Conservation (phyloP, 257 asterid genomes). For the Solanum ossicruentum region DNA sequence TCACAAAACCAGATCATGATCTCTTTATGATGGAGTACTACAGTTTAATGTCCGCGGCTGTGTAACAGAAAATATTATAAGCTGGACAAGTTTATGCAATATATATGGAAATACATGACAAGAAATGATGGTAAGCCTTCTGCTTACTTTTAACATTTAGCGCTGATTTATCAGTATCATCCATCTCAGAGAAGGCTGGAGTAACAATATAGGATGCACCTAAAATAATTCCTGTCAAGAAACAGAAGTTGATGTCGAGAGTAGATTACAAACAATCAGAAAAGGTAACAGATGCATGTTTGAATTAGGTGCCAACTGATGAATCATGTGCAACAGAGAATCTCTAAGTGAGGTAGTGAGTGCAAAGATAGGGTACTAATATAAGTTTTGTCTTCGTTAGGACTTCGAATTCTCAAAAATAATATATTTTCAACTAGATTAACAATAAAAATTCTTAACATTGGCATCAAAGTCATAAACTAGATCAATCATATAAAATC, state of each 20-base stretch:
- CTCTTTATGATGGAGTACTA: not conserved
- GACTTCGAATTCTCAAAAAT: not conserved
- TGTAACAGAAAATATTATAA: not conserved
- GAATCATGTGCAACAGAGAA: not conserved
- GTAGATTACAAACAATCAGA: not conserved
- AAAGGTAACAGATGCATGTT: not conserved
- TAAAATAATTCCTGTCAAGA: slow-evolving; percentile 50
- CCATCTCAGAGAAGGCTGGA: slow-evolving; percentile 43
- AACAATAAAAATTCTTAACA: not conserved
- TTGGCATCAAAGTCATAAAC: not conserved
- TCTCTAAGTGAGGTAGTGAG: not conserved
- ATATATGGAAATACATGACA: not conserved
- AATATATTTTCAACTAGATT: not conserved
- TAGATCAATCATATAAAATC: not conserved
- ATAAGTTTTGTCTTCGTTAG: not conserved
- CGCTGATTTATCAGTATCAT: slow-evolving; percentile 41
- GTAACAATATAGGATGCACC: slow-evolving; percentile 57
- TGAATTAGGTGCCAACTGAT: not conserved
- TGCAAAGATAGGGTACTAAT: not conserved
- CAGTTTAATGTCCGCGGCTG: not conserved
- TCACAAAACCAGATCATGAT: slow-evolving; percentile 4
- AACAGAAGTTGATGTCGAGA: not conserved
- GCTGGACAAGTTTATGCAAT: not conserved
- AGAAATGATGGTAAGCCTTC: slow-evolving; percentile 2
- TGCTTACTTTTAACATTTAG: slow-evolving; percentile 43